Percentiles rank a stretch among this genome's conserved stretches.
Conservation (phyloP, 768 basidiomycete genomes). For the Suillus discolor region DNA sequence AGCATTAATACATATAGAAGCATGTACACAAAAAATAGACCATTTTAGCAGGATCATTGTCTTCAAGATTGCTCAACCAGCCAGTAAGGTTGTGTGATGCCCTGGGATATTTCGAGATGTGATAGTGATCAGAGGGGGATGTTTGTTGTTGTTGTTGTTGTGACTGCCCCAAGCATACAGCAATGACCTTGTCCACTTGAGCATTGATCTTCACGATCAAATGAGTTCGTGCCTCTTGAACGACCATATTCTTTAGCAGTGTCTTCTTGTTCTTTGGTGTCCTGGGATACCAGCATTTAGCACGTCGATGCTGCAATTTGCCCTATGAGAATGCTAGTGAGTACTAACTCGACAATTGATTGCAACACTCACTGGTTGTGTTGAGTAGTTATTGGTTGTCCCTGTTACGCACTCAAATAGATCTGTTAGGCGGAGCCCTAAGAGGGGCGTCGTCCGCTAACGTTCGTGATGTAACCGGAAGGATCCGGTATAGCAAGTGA, state of each 20-base stretch:
- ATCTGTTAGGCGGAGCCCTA: too few relatives aligned
- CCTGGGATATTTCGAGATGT: conserved; percentile 21
- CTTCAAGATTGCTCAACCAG: conserved; percentile 1
- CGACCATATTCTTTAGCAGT: conserved; percentile 28
- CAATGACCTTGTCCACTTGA: neutral
- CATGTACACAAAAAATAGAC: neutral
- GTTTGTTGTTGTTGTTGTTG: neutral
- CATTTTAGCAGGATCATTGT: conserved; percentile 30
- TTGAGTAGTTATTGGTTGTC: conserved; percentile 27
- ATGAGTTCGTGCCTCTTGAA: conserved; percentile 19
- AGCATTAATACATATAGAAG: neutral
- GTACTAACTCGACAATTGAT: neutral
- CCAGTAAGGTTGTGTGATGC: conserved; percentile 16
- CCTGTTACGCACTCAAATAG: too few relatives aligned
- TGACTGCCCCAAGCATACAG: too few relatives aligned
- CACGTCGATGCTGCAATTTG: conserved; percentile 36
- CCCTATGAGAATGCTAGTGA: conserved; percentile 24
- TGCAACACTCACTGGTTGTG: conserved; percentile 23
- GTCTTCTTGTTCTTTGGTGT: conserved; percentile 35
- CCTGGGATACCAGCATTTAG: conserved; percentile 38
- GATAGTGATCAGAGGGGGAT: conserved; percentile 16
- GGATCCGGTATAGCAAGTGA: too few relatives aligned
- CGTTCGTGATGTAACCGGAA: too few relatives aligned
- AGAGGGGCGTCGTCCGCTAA: too few relatives aligned
- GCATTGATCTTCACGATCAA: conserved; percentile 18